These are phyloP conservation scores for Neurospora terricola DNA, from an alignment of 495 filamentous ascomycete genomes.

Conservation along the genomic window DNA sequence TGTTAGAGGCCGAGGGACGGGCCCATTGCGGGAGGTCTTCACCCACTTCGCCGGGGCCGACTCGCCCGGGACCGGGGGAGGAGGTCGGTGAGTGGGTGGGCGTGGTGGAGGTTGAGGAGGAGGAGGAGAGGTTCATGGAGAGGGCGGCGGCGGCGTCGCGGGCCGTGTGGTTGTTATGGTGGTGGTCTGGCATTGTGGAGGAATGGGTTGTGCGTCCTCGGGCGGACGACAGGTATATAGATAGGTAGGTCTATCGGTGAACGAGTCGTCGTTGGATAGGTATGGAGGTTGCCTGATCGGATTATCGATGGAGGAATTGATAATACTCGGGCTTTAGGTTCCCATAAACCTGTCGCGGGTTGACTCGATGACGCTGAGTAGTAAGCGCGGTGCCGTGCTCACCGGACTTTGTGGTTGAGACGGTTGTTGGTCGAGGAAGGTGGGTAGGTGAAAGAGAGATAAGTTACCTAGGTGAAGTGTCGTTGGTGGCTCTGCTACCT, in stretches of 20 bases:
- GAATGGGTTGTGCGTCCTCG: no score
- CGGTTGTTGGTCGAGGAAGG: background rate
- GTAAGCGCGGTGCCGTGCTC: background rate
- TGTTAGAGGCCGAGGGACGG: conserved; percentile 6
- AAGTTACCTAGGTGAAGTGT: background rate
- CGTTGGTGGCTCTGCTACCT: background rate
- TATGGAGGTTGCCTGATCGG: background rate
- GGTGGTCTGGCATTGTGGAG: conserved; percentile 19
- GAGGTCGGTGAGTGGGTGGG: conserved; percentile 1
- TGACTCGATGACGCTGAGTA: background rate
- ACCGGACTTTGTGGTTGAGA: background rate
- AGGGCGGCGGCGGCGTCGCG: conserved; percentile 17
- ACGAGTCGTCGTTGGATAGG: background rate
- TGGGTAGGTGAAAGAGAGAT: background rate
- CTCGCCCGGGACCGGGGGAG: background rate
- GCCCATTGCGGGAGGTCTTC: background rate
- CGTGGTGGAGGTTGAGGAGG: conserved; percentile 1
- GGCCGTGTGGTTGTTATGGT: background rate
- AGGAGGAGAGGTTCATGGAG: conserved; percentile 11
- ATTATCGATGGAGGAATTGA: conserved; percentile 3
- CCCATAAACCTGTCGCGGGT: background rate
- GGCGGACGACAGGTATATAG: background rate
- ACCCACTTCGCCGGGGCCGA: background rate
- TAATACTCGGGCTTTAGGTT: conserved; percentile 1
- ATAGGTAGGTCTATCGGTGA: background rate